A percentile compares a stretch with the other conserved stretches of the same genome.
Evolutionary conservation across 208 protist genomes (phyloP).

Genomic region (Acanthamoeba lenticulata): DNA sequence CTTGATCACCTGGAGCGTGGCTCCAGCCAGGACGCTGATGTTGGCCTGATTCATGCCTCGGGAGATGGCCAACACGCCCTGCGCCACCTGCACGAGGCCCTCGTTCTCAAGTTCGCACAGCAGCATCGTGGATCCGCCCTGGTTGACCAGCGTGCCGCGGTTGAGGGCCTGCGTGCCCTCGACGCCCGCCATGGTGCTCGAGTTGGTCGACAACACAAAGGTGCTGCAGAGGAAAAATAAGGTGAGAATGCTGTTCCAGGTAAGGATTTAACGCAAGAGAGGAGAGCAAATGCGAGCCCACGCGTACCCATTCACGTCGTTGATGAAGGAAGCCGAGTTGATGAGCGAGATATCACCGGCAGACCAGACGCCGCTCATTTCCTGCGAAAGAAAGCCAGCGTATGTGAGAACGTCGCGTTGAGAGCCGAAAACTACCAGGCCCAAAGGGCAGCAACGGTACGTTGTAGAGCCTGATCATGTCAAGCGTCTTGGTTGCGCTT

Average conservation of each 20-base stretch:
- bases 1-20: background rate
- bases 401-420: no score
- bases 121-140: background rate
- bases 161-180: conserved; percentile 3
- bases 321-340: conserved; percentile 39
- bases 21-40: background rate
- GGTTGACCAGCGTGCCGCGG: background rate
- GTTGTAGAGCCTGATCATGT: conserved; percentile 56
- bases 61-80: background rate
- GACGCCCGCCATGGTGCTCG: background rate
- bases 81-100: background rate
- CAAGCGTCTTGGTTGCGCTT: background rate
- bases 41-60: background rate
- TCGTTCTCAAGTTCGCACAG: conserved; percentile 51
- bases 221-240: no score
- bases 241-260: no score
- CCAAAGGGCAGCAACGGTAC: no score
- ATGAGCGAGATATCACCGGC: conserved; percentile 8
- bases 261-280: no score
- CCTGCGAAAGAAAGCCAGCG: background rate
- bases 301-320: background rate
- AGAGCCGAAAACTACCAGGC: no score
- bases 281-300: no score
- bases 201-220: background rate
- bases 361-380: background rate